These are phyloP conservation scores for Zygosaccharomyces lentus DNA, from an alignment of 805 yeast genomes.

Conservation along the genomic window DNA sequence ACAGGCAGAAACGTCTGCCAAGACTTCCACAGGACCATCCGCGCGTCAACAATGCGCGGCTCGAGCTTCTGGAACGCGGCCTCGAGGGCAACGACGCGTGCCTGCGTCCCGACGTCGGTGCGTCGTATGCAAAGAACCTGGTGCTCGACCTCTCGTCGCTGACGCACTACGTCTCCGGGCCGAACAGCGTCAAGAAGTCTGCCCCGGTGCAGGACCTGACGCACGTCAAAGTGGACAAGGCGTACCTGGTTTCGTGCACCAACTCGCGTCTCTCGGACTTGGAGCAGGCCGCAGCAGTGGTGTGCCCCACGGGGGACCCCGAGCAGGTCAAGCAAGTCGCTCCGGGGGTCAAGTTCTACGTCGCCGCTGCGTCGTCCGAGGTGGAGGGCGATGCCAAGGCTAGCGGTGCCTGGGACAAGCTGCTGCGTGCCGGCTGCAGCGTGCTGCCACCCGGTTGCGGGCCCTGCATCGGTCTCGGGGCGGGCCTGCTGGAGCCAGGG, in stretches of 20 bases:
- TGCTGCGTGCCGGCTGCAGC: constrained; percentile 88
- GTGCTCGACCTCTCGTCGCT: constrained; percentile 73
- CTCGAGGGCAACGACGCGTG: background rate
- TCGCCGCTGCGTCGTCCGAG: constrained; percentile 93
- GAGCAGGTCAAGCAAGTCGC: constrained; percentile 60
- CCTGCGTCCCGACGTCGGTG: constrained; percentile 60
- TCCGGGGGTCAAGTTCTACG: constrained; percentile 87
- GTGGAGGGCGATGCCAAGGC: constrained; percentile 92
- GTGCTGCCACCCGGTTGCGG: constrained; percentile 99
- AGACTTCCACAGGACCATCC: constrained; percentile 65
- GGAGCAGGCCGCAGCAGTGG: constrained; percentile 87
- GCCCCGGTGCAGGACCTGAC: constrained; percentile 74
- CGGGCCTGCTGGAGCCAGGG: constrained; percentile 89
- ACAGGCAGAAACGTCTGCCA: constrained; percentile 54
- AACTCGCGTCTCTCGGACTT: constrained; percentile 91
- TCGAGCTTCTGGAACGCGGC: constrained; percentile 3
- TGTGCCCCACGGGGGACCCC: constrained; percentile 40
- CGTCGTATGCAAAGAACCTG: constrained; percentile 84
- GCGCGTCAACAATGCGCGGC: constrained; percentile 51
- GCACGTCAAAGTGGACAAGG: constrained; percentile 76
- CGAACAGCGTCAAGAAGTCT: constrained; percentile 92
- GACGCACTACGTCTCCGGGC: constrained; percentile 90
- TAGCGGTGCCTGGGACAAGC: constrained; percentile 85
- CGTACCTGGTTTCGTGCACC: constrained; percentile 96
- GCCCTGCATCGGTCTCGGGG: constrained; percentile 96